Evolutionary conservation across 1,284 basidiomycete species (phyloP).

Genomic region (Ustilago nuda): DNA sequence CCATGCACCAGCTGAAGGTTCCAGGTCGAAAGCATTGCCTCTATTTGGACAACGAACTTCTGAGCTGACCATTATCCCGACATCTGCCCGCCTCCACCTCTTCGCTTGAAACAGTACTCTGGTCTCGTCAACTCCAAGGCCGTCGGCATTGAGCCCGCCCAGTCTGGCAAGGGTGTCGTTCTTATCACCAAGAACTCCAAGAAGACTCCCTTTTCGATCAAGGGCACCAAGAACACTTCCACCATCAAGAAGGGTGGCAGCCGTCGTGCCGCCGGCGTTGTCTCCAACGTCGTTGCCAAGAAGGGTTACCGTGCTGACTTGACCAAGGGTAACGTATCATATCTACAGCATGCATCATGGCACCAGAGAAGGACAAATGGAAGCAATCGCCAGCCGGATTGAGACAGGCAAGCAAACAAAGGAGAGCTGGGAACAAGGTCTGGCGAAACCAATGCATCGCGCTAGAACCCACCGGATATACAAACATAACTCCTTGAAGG

Average conservation of each 20-base stretch:
- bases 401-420: not conserved
- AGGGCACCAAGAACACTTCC: constrained; percentile 40
- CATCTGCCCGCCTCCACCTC: constrained; percentile 1
- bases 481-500: constrained; percentile 55
- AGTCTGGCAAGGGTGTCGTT: constrained; percentile 57
- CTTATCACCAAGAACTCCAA: constrained; percentile 66
- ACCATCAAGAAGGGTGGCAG: constrained; percentile 59
- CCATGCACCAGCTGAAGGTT: not conserved
- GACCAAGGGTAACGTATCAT: constrained; percentile 55
- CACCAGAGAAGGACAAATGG: not conserved
- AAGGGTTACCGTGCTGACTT: constrained; percentile 67
- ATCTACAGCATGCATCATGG: not conserved
- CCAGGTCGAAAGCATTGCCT: not conserved
- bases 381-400: not conserved
- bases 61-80: constrained; percentile 17
- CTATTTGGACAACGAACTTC: not conserved
- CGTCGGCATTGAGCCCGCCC: constrained; percentile 60
- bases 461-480: constrained; percentile 69
- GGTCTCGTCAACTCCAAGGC: constrained; percentile 66
- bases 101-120: constrained; percentile 50
- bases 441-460: constrained; percentile 51
- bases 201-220: constrained; percentile 49
- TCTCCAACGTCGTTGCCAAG: constrained; percentile 66
- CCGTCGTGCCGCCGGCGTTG: constrained; percentile 61
- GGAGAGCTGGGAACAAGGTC: not conserved